Evolutionary conservation across 257 asterid genomes (phyloP).

Genomic region (Solanum appendiculatum): DNA sequence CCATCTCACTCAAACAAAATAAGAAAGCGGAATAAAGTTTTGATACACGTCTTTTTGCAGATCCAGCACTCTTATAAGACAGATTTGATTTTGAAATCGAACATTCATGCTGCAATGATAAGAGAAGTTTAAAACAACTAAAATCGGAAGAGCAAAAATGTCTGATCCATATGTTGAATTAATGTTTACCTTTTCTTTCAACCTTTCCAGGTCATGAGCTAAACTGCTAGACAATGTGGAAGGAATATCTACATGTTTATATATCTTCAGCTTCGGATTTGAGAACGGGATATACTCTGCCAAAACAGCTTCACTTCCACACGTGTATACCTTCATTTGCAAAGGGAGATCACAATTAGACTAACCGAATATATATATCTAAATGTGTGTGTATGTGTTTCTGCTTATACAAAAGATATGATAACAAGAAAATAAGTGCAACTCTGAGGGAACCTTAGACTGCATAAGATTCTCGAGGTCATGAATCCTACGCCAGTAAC

Average conservation of each 20-base stretch:
- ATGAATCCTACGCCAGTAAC: constrained; percentile 41
- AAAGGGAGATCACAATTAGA: background rate
- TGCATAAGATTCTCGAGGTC: constrained; percentile 71
- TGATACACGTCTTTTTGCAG: constrained; percentile 32
- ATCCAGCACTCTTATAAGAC: constrained; percentile 21
- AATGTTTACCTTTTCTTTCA: constrained; percentile 34
- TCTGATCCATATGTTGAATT: background rate
- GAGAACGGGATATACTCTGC: constrained; percentile 40
- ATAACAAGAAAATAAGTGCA: background rate
- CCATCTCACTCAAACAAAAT: constrained; percentile 66
- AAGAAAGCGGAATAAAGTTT: constrained; percentile 23
- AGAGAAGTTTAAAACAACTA: constrained; percentile 4
- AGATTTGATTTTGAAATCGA: constrained; percentile 12
- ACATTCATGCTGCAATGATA: constrained; percentile 29
- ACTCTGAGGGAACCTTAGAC: constrained; percentile 51
- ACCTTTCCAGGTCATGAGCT: constrained; percentile 9
- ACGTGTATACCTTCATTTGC: constrained; percentile 61
- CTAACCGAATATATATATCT: background rate
- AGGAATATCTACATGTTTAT: constrained; percentile 24
- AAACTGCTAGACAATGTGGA: constrained; percentile 2
- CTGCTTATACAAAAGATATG: background rate
- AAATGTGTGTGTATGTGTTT: background rate
- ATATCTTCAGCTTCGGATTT: constrained; percentile 41
- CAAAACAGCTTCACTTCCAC: constrained; percentile 41
- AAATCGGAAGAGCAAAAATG: no score